These are phyloP conservation scores for Maudiozyma saulgeensis DNA, from an alignment of 805 yeast genomes.

Conservation along the genomic window DNA sequence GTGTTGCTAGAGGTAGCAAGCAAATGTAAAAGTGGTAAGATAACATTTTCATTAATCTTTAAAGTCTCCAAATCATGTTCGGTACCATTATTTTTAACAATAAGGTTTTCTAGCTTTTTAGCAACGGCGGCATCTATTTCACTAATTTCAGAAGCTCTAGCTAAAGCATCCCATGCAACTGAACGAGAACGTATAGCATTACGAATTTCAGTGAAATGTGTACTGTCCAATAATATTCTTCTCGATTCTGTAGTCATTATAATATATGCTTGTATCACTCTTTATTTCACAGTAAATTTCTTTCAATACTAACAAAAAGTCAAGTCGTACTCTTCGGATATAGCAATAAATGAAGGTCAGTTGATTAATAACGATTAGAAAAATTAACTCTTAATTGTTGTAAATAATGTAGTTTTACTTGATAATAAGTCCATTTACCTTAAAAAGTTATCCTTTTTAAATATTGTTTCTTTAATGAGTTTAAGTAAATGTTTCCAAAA, in stretches of 20 bases:
- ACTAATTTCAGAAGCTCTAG: conserved; percentile 59
- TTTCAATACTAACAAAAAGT: no score
- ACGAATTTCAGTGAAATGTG: conserved; percentile 54
- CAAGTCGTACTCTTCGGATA: no score
- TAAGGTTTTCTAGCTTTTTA: conserved; percentile 21
- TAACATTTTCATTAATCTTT: conserved; percentile 9
- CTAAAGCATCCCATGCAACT: conserved; percentile 87
- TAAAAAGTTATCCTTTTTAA: no score
- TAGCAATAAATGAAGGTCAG: no score
- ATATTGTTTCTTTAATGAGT: no score
- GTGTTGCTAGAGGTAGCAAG: conserved; percentile 14
- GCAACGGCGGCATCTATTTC: conserved; percentile 53
- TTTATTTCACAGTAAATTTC: background rate
- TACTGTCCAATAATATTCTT: conserved; percentile 45
- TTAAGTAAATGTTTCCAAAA: no score
- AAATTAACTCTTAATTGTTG: no score
- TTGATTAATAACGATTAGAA: no score
- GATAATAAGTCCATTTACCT: no score
- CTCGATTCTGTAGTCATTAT: conserved; percentile 2
- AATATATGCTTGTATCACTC: background rate
- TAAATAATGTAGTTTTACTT: no score
- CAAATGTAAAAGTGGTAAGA: conserved; percentile 21
- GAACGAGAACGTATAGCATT: conserved; percentile 66
- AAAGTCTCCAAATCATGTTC: conserved; percentile 20
- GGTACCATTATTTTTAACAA: conserved; percentile 28